Base-by-base conservation (phyloP, 2,329 filamentous ascomycete species). In the Beauveria sp. region DNA sequence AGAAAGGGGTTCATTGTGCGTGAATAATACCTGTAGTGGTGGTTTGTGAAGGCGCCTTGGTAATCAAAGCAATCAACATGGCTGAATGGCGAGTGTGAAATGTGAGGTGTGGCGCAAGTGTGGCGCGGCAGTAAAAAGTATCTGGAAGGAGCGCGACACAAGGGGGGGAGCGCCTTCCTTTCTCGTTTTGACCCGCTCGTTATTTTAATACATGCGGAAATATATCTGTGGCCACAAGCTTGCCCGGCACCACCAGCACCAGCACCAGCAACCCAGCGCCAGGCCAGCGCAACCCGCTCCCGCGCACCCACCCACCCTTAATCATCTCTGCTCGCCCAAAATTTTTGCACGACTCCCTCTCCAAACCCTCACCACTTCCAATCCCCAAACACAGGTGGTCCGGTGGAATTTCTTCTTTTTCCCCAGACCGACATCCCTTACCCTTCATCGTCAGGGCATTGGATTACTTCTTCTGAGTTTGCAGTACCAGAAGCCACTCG, bases 361-460 rank as follows among this genome's bases (percentile, higher is more conserved):
- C 53, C 40, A 61, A 61, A 55, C 59, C 59, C 52, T 61, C 59
- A 61, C 59, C 59, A 55, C 59, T 61, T 50, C 52, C 58, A 47
- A 61, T 51, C 43, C 53, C 59, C 59, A 61, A 61, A 61, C 47
- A 57, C 52, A 61, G 59, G 53, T 57, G 53, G 59, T 61, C 59
- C 53, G 59, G 59, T 61, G 59, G 59, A 61, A 61, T 53, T 48
- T 26, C 37, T 46, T 34, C 18, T 22, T 52, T 57, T 51, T 47
- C 59, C 46, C 59, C 59, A 57, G 53, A 61, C 59, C 59, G 41
- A 40, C 43, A 53, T 61, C 59, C 59, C 53, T 57, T 61, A 57
- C 59, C 59, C 59, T 61, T 53, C 20, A 10, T 57, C 53, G 40
- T 9, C 59, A 61, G 59, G 59, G 59, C 59, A 61, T 61, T 61